Evolutionary conservation across 1,139 yeast genomes (phyloP), one percentile per base, ranked within the genome.

Genomic region (Sugiyamaella japonica): DNA sequence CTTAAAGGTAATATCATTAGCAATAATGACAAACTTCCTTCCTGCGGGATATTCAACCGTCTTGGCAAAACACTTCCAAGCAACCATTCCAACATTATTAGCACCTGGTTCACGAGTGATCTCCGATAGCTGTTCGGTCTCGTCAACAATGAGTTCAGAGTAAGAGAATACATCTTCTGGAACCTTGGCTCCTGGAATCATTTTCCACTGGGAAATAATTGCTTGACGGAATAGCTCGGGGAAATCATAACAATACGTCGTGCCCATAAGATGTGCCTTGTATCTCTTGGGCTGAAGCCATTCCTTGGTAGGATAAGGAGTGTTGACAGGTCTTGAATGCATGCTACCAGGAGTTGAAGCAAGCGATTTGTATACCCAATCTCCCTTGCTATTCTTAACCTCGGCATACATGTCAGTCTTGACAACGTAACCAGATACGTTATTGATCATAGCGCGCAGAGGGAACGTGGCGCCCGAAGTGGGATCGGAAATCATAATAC

Each of bases 141-240:
- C 78, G 65, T 93, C 98, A 61, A 81, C 74, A 62, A 93, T 89
- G 71, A 93, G 81, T 75, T 93, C 99, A 59, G 81, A 80, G 48
- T 88, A 83, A 32, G 82, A 76, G 73, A 93, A 89, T 64, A 85
- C 79, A 65, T 89, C 95, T 60, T 85, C 89, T 42, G 95, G 91
- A 56, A 85, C 75, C 70, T 84, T 85, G 25, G 72, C 66, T 28
- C 54, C 52, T 32, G 60, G 59, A 63, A 76, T 73, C 61, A 81
- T 81, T 71, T 85, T 85, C 99, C 99, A 93, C 72, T 85, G 86
- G 32, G 93, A 80, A 57, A 82, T 74, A 49, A 89, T 81, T 37
- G 97, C 96, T 77, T 93, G 98, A 67, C 95, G 89, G 86, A 95
- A 93, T 68, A 93, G 77, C 71, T 93, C 99, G 52, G 99, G 99